Base-by-base conservation (phyloP, 1,284 basidiomycete genomes). In the Cutaneotrichosporon dermatis region DNA sequence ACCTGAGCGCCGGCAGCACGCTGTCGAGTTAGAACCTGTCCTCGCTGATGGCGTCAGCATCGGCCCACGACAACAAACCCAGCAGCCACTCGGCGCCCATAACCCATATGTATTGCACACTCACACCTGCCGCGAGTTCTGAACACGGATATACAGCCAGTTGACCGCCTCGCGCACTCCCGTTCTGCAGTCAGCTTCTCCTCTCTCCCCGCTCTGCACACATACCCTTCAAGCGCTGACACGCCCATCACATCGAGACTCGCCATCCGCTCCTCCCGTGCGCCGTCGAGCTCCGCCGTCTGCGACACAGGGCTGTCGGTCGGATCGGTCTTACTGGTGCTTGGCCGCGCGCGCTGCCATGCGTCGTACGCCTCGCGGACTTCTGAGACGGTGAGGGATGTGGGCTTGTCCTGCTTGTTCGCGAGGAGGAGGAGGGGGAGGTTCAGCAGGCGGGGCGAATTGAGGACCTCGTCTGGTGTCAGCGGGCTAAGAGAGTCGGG, bases 191-290 rank as follows among this genome's bases (percentile, higher is more conserved):
- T 25, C 53, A 45, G 42, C 25, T 25, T 25, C 25, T 25, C 25
- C 25, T 25, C 25, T 25, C 55, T 40, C 12, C 40, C 12, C 2
- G 46, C 13, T 37, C 35, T 46, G 3, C 3, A 6, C 7, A 81
- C 87, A 65, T 62, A 93, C 92, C 92, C 92, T 79, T 92, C 87
- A 16, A 95, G 75, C 0, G 90, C 92, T 9, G 88, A 92, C 2
- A 92, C 82, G 6, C 92, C 92, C 85, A 95, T 85, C 4, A 96
- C 92, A 69, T 94, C 90, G 65, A 94, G 70, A 75, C 91, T 93
- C 0, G 89, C 91, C 64, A 91, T 73, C 46, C 79, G 58, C 51
- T 76, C 75, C 41, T 69, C 73, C 16, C 34, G 50, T 52, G 51
- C 56, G 49, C 40, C 42, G 2, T 39, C 45, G 7, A 51, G 16